Conservation (phyloP, 2,329 filamentous ascomycete species). For the Chalara sp. region DNA sequence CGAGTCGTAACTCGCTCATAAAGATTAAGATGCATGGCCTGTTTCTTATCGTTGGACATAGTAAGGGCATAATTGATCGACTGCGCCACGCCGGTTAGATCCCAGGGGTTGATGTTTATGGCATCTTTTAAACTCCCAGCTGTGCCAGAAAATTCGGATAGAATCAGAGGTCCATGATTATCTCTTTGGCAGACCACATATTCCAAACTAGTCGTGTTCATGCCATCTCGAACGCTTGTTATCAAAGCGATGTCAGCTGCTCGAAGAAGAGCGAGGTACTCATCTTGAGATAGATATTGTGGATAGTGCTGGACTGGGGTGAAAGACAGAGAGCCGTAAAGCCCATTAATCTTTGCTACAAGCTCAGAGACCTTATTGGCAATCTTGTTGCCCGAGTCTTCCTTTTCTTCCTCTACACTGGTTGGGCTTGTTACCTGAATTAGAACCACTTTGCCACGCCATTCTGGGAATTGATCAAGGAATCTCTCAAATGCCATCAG, state of each 20-base stretch:
- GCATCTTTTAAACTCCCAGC: slow-evolving; percentile 79
- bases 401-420: slow-evolving; percentile 69
- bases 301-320: slow-evolving; percentile 92
- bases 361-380: slow-evolving; percentile 85
- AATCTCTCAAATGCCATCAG: slow-evolving; percentile 91
- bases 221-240: slow-evolving; percentile 91
- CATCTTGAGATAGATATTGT: slow-evolving; percentile 81
- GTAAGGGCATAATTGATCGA: slow-evolving; percentile 76
- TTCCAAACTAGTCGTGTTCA: slow-evolving; percentile 96
- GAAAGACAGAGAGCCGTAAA: slow-evolving; percentile 81
- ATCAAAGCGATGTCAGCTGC: slow-evolving; percentile 89
- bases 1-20: slow-evolving; percentile 81
- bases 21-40: slow-evolving; percentile 64
- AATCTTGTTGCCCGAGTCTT: slow-evolving; percentile 72
- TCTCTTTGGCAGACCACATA: slow-evolving; percentile 91
- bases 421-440: slow-evolving; percentile 93
- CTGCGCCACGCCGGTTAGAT: slow-evolving; percentile 74
- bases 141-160: slow-evolving; percentile 95
- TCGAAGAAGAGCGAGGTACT: slow-evolving; percentile 91
- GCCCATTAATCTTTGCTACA: slow-evolving; percentile 85
- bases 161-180: slow-evolving; percentile 77
- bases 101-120: slow-evolving; percentile 96
- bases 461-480: slow-evolving; percentile 83
- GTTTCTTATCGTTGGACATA: slow-evolving; percentile 62
- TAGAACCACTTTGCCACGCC: slow-evolving; percentile 84